A percentile compares a stretch with the other conserved stretches of the same genome.
phyloP scores from a whole-genome alignment of 495 filamentous ascomycete species.

The Neurospora cerealis region DNA sequence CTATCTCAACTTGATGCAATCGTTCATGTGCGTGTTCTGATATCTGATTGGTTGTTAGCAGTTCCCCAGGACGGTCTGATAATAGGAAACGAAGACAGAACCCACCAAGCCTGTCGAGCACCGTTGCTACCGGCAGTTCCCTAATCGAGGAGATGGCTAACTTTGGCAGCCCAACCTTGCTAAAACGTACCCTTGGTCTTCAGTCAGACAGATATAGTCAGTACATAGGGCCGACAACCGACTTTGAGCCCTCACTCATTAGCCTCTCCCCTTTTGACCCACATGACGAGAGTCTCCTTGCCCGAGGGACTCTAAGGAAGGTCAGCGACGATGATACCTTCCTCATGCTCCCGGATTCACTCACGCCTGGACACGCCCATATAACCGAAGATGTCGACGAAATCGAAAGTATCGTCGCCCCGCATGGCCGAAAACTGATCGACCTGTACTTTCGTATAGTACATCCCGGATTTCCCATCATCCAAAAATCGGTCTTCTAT shows the following conservation, averaged over 20 bases:
- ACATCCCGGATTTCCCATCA: conserved; percentile 83
- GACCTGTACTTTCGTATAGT: conserved; percentile 82
- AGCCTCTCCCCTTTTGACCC: conserved; percentile 61
- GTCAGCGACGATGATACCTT: conserved; percentile 80
- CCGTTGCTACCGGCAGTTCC: conserved; percentile 38
- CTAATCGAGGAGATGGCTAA: conserved; percentile 52
- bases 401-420: conserved; percentile 74
- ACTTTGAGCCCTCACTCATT: conserved; percentile 64
- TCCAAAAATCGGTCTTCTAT: conserved; percentile 79
- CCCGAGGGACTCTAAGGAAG: conserved; percentile 61
- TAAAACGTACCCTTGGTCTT: conserved; percentile 56
- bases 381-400: conserved; percentile 58
- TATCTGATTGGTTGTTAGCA: conserved; percentile 35
- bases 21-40: conserved; percentile 21
- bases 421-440: conserved; percentile 70
- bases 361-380: conserved; percentile 51
- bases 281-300: conserved; percentile 59
- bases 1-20: conserved; percentile 3
- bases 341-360: conserved; percentile 60
- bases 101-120: conserved; percentile 44
- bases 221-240: conserved; percentile 58
- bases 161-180: conserved; percentile 47
- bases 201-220: conserved; percentile 53
- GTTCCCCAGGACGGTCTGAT: conserved; percentile 43
- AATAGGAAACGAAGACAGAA: conserved; percentile 42